Evolutionary conservation across 345 rosid genomes (phyloP).

Genomic region (sweet orange (Citrus sinensis)): DVS_A1.0 CM039166.1:14505501-14506000

Average conservation of each 20-base stretch:
- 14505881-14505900: conserved; percentile 91
- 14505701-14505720: conserved; percentile 29
- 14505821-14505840: conserved; percentile 58
- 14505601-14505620: conserved; percentile 62
- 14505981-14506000: background rate
- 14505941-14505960: background rate
- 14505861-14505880: conserved; percentile 74
- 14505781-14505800: too few species aligned
- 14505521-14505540: background rate
- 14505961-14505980: background rate
- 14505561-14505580: conserved; percentile 61
- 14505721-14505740: background rate
- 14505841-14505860: conserved; percentile 64
- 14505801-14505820: too few species aligned
- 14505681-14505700: conserved; percentile 62
- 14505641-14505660: conserved; percentile 70
- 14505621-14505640: conserved; percentile 63
- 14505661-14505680: conserved; percentile 73
- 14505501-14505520: background rate
- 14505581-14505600: conserved; percentile 44
- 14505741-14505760: too few species aligned
- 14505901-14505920: background rate
- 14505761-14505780: background rate
- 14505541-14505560: conserved; percentile 59
- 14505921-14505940: background rate